Percentiles rank a stretch among this genome's conserved stretches.
Evolutionary conservation across 495 filamentous ascomycete genomes (phyloP).

Genomic region (Neurospora africana): DNA sequence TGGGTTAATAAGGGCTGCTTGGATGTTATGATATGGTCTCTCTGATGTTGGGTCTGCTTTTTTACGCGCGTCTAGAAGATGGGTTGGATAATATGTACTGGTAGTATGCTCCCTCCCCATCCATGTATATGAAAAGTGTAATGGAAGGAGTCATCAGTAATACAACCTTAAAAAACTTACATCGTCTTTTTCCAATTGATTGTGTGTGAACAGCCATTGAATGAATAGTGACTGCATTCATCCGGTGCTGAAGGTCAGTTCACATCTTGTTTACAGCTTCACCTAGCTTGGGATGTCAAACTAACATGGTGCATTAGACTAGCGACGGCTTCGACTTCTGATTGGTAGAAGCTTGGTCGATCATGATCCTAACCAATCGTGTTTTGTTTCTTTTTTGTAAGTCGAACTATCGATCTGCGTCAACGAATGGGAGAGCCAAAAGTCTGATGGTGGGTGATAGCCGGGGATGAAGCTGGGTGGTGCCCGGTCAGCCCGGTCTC

Average conservation of each 20-base stretch:
- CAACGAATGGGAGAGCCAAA: background rate
- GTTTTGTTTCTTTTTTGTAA: background rate
- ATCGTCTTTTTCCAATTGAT: background rate
- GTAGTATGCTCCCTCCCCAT: slow-evolving; percentile 7
- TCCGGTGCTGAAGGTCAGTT: background rate
- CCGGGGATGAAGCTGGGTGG: background rate
- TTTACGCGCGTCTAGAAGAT: background rate
- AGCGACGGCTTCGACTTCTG: background rate
- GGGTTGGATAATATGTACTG: slow-evolving; percentile 2
- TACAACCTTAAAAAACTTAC: background rate
- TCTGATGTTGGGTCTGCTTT: background rate
- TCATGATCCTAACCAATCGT: background rate
- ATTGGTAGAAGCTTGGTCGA: background rate
- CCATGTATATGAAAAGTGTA: slow-evolving; percentile 29
- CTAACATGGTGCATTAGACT: background rate
- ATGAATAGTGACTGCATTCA: background rate
- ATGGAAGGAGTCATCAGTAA: slow-evolving; percentile 19
- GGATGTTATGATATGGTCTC: background rate
- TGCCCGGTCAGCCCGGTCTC: background rate
- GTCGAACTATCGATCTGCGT: background rate
- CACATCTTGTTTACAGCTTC: background rate
- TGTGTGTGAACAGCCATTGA: background rate
- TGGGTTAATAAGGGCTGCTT: background rate
- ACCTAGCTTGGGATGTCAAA: background rate
- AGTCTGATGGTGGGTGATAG: background rate